These are phyloP conservation scores for Globisporangium cylindrosporum DNA, from an alignment of 352 stramenopile species.

Conservation along the genomic window DNA sequence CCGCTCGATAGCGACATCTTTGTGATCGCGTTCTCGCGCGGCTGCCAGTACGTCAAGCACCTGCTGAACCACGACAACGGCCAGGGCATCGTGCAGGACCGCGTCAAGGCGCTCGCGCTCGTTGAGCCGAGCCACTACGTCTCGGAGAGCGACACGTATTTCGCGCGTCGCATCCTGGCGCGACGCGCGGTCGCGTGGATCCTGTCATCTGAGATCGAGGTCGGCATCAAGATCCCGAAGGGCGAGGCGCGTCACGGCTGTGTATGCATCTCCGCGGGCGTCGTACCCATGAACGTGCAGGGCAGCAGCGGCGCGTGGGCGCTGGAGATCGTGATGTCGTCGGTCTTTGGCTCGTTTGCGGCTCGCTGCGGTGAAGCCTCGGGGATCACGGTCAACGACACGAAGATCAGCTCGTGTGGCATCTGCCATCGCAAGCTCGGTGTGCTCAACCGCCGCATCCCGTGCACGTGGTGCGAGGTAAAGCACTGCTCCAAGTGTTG, in stretches of 20 bases:
- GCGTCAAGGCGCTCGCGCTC: conserved; percentile 73
- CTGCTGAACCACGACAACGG: conserved; percentile 78
- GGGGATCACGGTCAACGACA: conserved; percentile 73
- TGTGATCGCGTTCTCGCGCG: conserved; percentile 74
- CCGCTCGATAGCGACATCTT: conserved; percentile 68
- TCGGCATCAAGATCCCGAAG: conserved; percentile 70
- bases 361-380: conserved; percentile 62
- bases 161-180: conserved; percentile 63
- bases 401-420: conserved; percentile 66
- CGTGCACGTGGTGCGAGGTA: conserved; percentile 83
- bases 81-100: conserved; percentile 75
- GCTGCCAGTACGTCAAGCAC: conserved; percentile 77
- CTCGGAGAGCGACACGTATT: conserved; percentile 70
- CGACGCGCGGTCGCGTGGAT: conserved; percentile 74
- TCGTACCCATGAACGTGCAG: conserved; percentile 62
- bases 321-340: conserved; percentile 82
- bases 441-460: conserved; percentile 74
- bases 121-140: conserved; percentile 85
- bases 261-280: conserved; percentile 72
- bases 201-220: conserved; percentile 67
- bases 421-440: conserved; percentile 82
- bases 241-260: conserved; percentile 71
- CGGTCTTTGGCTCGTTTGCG: conserved; percentile 79
- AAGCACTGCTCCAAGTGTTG: conserved; percentile 85
- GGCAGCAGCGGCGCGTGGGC: conserved; percentile 76